A percentile compares a stretch with the other conserved stretches of the same genome.
phyloP scores from a whole-genome alignment of 768 basidiomycete species.

The Pholiota molesta region DNA sequence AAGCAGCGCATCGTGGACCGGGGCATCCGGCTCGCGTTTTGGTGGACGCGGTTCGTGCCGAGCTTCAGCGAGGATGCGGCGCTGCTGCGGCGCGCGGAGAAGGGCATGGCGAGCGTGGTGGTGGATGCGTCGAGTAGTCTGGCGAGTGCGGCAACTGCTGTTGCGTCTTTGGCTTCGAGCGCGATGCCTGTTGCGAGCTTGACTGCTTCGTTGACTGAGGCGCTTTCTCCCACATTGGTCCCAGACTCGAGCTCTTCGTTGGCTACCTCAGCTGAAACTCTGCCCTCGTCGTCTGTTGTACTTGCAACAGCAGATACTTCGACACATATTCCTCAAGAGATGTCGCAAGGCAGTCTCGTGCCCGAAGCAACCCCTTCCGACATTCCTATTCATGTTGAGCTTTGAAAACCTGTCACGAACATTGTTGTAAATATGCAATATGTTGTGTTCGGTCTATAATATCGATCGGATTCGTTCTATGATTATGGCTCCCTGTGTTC shows the following conservation, averaged over 20 bases:
- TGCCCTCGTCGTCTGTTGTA: not conserved
- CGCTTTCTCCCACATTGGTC: not conserved
- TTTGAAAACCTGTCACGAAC: not conserved
- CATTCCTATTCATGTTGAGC: not conserved
- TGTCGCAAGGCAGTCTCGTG: too few relatives aligned
- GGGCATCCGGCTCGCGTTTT: slow-evolving; percentile 77
- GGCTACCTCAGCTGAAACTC: not conserved
- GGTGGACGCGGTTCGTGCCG: slow-evolving; percentile 85
- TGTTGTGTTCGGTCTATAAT: too few relatives aligned
- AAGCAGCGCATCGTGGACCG: slow-evolving; percentile 87
- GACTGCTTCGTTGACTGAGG: not conserved
- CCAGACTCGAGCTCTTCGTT: too few relatives aligned
- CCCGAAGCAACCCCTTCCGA: not conserved
- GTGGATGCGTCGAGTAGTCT: not conserved
- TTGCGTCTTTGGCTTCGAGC: slow-evolving; percentile 1
- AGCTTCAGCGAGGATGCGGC: slow-evolving; percentile 41
- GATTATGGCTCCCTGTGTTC: too few relatives aligned
- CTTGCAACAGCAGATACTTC: not conserved
- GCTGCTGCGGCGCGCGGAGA: slow-evolving; percentile 36
- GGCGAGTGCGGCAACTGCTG: slow-evolving; percentile 6
- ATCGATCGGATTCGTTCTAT: too few relatives aligned
- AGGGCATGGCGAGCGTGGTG: slow-evolving; percentile 25
- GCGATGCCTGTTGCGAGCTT: not conserved
- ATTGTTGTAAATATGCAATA: slow-evolving; percentile 51
- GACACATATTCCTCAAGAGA: too few relatives aligned